A percentile compares a stretch with the other conserved stretches of the same genome.
phyloP scores from a whole-genome alignment of 1,139 yeast species.

The Sugiyamaella sp. region DNA sequence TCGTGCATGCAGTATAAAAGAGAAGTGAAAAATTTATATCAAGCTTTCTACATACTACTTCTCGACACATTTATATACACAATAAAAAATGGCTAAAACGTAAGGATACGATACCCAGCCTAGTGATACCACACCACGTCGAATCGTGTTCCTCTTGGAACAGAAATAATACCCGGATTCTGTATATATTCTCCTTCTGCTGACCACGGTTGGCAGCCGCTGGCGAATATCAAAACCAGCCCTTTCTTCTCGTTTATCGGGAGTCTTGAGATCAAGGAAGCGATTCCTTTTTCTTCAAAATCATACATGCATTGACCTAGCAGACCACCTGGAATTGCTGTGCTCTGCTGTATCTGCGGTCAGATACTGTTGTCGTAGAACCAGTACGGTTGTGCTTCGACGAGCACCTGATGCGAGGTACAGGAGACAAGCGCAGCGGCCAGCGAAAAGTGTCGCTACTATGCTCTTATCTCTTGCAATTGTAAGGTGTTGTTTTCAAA shows the following conservation, averaged over 20 bases:
- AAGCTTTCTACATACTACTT: no score
- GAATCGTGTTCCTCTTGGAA: conserved; percentile 19
- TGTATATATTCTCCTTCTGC: conserved; percentile 5
- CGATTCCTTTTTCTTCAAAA: conserved; percentile 23
- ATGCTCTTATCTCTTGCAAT: conserved; percentile 26
- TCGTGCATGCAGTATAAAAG: conserved; percentile 2
- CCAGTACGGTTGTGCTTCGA: no score
- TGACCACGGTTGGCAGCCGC: conserved; percentile 3
- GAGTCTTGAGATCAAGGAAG: conserved; percentile 29
- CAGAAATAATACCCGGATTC: conserved; percentile 21
- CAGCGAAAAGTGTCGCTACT: conserved; percentile 23
- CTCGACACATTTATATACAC: no score
- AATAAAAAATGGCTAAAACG: conserved; percentile 17
- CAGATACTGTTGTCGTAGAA: neutral
- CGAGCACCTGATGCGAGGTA: no score
- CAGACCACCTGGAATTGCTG: conserved; percentile 5
- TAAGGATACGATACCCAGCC: conserved; percentile 8
- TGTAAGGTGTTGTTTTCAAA: conserved; percentile 27
- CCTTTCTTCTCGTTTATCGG: conserved; percentile 28
- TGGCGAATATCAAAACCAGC: conserved; percentile 24
- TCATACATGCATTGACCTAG: conserved; percentile 16
- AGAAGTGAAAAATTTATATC: no score
- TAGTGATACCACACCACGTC: no score
- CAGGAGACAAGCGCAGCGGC: no score
- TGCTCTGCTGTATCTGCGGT: neutral